phyloP scores from a whole-genome alignment of 2,329 filamentous ascomycete genomes.

The Diaporthe citrichinensis region DNA sequence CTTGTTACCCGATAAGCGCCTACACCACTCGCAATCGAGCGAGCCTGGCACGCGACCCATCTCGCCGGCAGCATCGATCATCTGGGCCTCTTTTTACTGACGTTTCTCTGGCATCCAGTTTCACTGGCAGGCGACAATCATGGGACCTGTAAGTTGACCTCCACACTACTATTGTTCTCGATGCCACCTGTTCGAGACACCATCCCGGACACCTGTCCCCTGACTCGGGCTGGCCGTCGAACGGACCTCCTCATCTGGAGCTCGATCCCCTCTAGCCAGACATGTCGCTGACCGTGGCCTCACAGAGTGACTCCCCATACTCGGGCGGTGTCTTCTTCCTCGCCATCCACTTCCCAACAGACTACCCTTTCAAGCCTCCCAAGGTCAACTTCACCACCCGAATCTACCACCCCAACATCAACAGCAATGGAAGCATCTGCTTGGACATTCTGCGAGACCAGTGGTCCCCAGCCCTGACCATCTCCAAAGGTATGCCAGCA shows the following conservation, averaged over 20 bases:
- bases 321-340: conserved; percentile 99
- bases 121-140: conserved; percentile 99
- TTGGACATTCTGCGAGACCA: conserved; percentile 98
- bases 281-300: conserved; percentile 49
- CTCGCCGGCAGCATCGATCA: conserved; percentile 24
- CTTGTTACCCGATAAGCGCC: conserved; percentile 45
- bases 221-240: not conserved
- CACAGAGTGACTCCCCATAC: conserved; percentile 93
- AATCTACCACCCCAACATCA: conserved; percentile 99
- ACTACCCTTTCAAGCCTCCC: conserved; percentile 99
- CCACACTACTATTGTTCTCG: not conserved
- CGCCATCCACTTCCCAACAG: conserved; percentile 98
- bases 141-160: conserved; percentile 90
- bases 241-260: conserved; percentile 30
- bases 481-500: conserved; percentile 86
- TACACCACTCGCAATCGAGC: not conserved
- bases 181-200: conserved; percentile 12
- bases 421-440: conserved; percentile 99
- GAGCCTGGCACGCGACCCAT: conserved; percentile 28
- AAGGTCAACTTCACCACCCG: conserved; percentile 99
- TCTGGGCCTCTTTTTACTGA: conserved; percentile 49
- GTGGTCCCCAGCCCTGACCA: conserved; percentile 98
- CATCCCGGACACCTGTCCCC: conserved; percentile 12
- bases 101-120: conserved; percentile 72
- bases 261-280: not conserved